Base-by-base conservation (phyloP, 371 early-diverging fungal species). In the Edhazardia aedis region DNA sequence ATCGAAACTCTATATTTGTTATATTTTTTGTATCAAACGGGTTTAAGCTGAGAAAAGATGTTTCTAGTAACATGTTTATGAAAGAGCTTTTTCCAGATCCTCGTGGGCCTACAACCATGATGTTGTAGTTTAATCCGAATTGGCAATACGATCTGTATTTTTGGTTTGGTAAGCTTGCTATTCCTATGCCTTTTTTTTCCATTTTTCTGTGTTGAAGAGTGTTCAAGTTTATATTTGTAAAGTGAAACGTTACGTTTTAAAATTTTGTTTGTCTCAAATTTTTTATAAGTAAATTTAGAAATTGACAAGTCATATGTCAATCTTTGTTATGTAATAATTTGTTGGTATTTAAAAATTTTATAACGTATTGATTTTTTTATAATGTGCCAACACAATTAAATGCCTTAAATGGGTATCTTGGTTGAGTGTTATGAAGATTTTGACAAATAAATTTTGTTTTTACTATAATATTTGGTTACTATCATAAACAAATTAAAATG, bases 1-100 rank as follows among this genome's bases (percentile, higher is more conserved):
- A n/a, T 1, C 23, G 1, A 2, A 6, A 6, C 6, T 33, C 21
- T 25, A 51, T 39, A 3, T 56, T 30, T 11, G 43, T 29, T 7
- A 47, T 48, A 11, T 22, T 33, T 33, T 29, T 33, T 4, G 6
- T 3, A 51, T 51, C 39, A 22, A 33, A 49, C 4, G 9, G 50
- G 4, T 49, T 18, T 6, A 14, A 14, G 11, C 14, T 7, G 4
- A 45, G 11, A 24, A 45, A 24, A 9, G 22, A 9, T 21, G 22
- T 25, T 24, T 16, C 7, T 19, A 71, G 56, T 16, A 71, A 52
- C 16, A 23, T 33, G 23, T 62, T 59, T 23, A 71, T 53, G 39
- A 71, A 64, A 28, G 65, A 59, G 1, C 64, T 54, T 44, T 67
- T 71, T 36, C 71, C 71, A 24, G 59, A 14, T 30, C 62, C 65